These are phyloP conservation scores for Mycena vitilis DNA, from an alignment of 768 basidiomycete species.

Conservation along the genomic window DNA sequence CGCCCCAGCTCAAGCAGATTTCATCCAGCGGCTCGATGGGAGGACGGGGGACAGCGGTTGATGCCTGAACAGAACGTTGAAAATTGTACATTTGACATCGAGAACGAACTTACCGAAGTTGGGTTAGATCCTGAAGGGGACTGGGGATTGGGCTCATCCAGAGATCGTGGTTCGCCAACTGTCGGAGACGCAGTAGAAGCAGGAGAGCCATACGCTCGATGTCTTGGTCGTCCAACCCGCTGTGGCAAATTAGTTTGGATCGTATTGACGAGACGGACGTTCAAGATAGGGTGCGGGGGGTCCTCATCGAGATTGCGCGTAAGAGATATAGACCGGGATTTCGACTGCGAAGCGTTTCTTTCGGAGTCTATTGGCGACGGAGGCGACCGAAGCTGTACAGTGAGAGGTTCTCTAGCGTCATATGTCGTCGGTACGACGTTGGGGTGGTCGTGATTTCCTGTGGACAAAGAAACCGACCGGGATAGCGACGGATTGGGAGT, in stretches of 20 bases:
- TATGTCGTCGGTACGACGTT: constrained; percentile 4
- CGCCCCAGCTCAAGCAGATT: constrained; percentile 36
- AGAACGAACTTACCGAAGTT: not conserved
- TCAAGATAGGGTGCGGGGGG: constrained; percentile 36
- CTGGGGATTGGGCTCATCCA: not conserved
- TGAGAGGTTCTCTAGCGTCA: constrained; percentile 32
- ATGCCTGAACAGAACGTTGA: constrained; percentile 4
- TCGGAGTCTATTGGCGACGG: constrained; percentile 21
- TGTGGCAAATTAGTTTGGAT: constrained; percentile 14
- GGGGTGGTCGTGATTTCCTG: constrained; percentile 17
- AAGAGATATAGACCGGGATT: constrained; percentile 33
- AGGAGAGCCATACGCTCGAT: constrained; percentile 27
- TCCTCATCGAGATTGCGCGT: constrained; percentile 1
- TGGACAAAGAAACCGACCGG: constrained; percentile 32
- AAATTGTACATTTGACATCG: not conserved
- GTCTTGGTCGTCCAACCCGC: constrained; percentile 32
- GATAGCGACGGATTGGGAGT: constrained; percentile 29
- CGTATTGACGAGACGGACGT: constrained; percentile 36
- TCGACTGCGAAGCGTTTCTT: constrained; percentile 24
- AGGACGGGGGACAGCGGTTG: constrained; percentile 3
- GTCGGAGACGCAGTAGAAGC: constrained; percentile 11
- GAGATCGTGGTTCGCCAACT: not conserved
- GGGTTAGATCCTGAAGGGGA: not conserved
- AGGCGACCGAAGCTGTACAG: constrained; percentile 31
- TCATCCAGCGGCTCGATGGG: constrained; percentile 27